Evolutionary conservation across 2,329 filamentous ascomycete genomes (phyloP).

Genomic region (Periconia macrospinosa): DNA sequence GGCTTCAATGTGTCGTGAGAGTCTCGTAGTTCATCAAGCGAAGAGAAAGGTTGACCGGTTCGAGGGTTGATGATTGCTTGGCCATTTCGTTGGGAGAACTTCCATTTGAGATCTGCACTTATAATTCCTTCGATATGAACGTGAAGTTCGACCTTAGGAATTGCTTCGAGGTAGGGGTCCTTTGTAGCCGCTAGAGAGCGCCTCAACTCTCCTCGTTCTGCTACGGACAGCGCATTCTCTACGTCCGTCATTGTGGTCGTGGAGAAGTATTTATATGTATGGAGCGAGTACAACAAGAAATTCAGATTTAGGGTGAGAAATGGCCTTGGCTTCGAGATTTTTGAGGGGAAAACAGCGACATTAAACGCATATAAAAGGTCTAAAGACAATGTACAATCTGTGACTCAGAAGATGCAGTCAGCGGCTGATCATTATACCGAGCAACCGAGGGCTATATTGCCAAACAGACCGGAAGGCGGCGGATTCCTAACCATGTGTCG

Average conservation of each 20-base stretch:
- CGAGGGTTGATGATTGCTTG: constrained; percentile 5
- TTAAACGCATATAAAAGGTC: neutral
- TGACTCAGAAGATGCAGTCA: neutral
- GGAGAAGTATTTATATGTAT: neutral
- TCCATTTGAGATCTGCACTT: constrained; percentile 47
- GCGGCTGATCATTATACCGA: constrained; percentile 8
- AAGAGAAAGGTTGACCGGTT: constrained; percentile 5
- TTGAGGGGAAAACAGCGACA: neutral
- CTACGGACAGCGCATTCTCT: constrained; percentile 9
- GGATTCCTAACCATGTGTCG: neutral
- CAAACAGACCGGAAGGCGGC: neutral
- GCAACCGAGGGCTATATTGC: constrained; percentile 1
- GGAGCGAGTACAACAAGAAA: neutral
- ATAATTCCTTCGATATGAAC: constrained; percentile 53
- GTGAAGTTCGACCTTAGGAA: constrained; percentile 52
- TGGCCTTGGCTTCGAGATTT: neutral
- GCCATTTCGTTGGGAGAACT: constrained; percentile 44
- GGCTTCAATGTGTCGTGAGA: constrained; percentile 30
- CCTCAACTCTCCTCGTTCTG: constrained; percentile 4
- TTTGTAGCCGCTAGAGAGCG: constrained; percentile 4
- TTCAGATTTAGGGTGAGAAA: neutral
- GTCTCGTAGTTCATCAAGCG: constrained; percentile 35
- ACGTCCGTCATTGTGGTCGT: constrained; percentile 11
- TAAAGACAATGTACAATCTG: neutral
- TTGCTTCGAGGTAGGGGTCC: neutral